Base-by-base conservation (phyloP, 257 asterid species). In the Primulina tabacum region DNA sequence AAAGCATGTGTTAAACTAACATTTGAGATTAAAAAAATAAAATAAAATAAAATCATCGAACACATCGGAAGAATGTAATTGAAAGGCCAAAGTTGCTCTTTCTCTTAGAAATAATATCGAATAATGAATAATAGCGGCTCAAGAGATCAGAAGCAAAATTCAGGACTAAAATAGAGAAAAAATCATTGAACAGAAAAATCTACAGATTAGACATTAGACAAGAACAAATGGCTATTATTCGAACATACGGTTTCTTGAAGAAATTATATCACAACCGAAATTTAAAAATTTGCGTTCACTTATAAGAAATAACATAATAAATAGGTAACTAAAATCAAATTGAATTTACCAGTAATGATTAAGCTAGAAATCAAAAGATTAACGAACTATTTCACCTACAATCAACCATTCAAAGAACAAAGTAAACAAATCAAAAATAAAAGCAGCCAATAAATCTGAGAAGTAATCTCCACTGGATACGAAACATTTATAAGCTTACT, bases 1-100 rank as follows among this genome's bases (percentile, higher is more conserved):
- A 67, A 74, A 62, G 67, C 37, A 64, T 55, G 67, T 11, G 21
- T 57, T 59, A 59, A 47, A 78, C 47, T 35, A 67, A 71, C 35
- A 63, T 33, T 18, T 70, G 63, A 67, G 57, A 50, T 50, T 16
- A 50, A 4, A 32, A 32, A 32, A 32, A 32, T 0, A 1, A 21
- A 21, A 21, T 21, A n/a, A n/a, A n/a, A n/a, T n/a, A n/a, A n/a
- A n/a, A n/a, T 17, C 20, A 17, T 5, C 2, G 2, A 16, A 14
- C 57, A 16, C 57, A 50, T 50, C 8, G 8, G 57, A 50, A 16
- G 57, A 50, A 14, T 50, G 20, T 50, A 50, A 50, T 50, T 5
- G 57, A 17, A 0, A 50, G 57, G 57, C 21, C 20, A 50, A 17
- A 50, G 57, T 50, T 50, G 21, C 57, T 14, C 0, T 47, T 47